These are phyloP conservation scores for Hypoxylon sp. DNA, from an alignment of 2,329 filamentous ascomycete species.

Conservation along the genomic window DNA sequence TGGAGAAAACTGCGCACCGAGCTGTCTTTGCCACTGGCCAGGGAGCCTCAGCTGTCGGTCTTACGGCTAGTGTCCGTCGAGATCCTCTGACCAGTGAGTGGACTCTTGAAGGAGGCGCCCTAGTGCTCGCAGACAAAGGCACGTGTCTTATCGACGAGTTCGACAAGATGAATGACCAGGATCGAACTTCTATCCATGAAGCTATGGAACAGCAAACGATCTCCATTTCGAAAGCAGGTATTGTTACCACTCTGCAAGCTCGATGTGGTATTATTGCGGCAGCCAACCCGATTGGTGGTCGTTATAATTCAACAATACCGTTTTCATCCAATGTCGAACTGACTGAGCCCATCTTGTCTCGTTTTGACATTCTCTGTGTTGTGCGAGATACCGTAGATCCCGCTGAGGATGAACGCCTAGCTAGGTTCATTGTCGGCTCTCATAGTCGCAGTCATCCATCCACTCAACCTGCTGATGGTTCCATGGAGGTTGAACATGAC, in stretches of 20 bases:
- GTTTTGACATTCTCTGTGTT: constrained; percentile 97
- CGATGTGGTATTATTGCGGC: constrained; percentile 97
- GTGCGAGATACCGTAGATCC: constrained; percentile 97
- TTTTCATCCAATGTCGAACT: constrained; percentile 97
- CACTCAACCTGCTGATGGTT: constrained; percentile 64
- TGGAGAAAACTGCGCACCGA: constrained; percentile 96
- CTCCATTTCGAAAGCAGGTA: constrained; percentile 98
- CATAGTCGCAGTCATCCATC: constrained; percentile 87
- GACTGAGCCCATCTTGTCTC: constrained; percentile 96
- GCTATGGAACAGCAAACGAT: constrained; percentile 99
- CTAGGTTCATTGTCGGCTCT: constrained; percentile 93
- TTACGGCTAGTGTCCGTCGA: constrained; percentile 95
- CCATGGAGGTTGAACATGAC: constrained; percentile 76
- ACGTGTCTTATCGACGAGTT: constrained; percentile 99
- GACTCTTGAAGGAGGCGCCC: constrained; percentile 95
- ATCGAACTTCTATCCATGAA: constrained; percentile 98
- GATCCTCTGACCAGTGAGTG: constrained; percentile 97
- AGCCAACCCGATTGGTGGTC: constrained; percentile 94
- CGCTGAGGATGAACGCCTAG: constrained; percentile 90
- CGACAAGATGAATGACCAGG: constrained; percentile 99
- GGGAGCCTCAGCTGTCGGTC: constrained; percentile 95
- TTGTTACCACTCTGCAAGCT: constrained; percentile 96
- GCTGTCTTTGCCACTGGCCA: constrained; percentile 98
- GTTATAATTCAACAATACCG: constrained; percentile 96
- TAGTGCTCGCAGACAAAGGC: constrained; percentile 94